Evolutionary conservation across 176 grass and related monocot species (phyloP).

Genomic region (maize (Zea mays)): DNA sequence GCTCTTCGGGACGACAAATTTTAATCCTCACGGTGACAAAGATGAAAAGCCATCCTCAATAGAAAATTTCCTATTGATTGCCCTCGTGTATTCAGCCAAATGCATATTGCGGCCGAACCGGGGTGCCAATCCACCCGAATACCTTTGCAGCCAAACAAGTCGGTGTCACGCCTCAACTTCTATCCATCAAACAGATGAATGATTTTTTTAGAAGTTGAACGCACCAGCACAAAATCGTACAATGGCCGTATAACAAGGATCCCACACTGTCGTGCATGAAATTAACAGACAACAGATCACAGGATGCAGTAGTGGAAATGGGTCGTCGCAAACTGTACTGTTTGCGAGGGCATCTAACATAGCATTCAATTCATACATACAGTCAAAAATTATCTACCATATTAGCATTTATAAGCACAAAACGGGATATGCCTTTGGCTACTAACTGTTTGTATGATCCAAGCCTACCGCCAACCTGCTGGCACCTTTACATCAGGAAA

Average conservation of each 20-base stretch:
- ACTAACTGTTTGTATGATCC: conserved; percentile 13
- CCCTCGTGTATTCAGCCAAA: too few relatives aligned
- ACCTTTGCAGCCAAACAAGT: too few relatives aligned
- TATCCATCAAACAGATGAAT: too few relatives aligned
- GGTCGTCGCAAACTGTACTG: not conserved
- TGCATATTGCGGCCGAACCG: too few relatives aligned
- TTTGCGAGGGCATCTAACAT: not conserved
- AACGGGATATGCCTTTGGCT: conserved; percentile 5
- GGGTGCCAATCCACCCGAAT: too few relatives aligned
- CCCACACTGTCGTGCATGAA: not conserved
- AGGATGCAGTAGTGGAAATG: not conserved
- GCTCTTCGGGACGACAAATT: too few relatives aligned
- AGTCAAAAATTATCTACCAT: conserved; percentile 13
- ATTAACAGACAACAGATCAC: not conserved
- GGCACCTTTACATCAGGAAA: conserved; percentile 32
- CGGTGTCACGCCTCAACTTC: too few relatives aligned
- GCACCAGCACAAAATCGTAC: not conserved
- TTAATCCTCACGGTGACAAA: too few relatives aligned
- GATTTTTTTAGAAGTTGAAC: not conserved
- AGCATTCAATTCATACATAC: not conserved
- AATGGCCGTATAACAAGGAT: not conserved
- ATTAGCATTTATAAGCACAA: conserved; percentile 6
- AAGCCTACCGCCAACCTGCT: conserved; percentile 32
- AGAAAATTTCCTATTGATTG: too few relatives aligned
- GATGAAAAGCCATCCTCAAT: too few relatives aligned